Base-by-base conservation (phyloP, 2,329 filamentous ascomycete genomes). In the Aureobasidium sp. region DNA sequence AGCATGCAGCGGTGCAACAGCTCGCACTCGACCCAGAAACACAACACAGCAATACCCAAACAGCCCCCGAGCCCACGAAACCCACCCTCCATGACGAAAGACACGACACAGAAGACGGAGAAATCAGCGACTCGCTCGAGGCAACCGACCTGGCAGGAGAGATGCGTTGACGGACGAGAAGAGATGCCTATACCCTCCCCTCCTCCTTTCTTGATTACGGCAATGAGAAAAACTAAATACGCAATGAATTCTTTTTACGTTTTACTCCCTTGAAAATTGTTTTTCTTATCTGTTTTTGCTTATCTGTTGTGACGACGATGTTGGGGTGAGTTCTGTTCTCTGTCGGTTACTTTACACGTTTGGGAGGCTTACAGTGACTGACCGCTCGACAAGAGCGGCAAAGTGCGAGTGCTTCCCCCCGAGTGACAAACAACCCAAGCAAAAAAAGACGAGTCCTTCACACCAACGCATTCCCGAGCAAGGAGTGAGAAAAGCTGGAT, bases 71-170 rank as follows among this genome's bases (percentile, higher is more conserved):
- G 40, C 19, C 33, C 9, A 33, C 27, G n/a, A 17, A 17, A 21
- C 5, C 25, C 33, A 33, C n/a, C 11, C 9, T 10, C 8, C 25
- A 55, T 33, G 38, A 55, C 25, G 37, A 42, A 42, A 55, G 25
- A 55, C 51, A 55, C 38, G 51, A 55, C 17, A 43, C 51, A 43
- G 35, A 40, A 40, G 37, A 55, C 27, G 51, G 51, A 33, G 51
- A 55, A 33, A 21, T 43, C 8, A 27, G 51, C 19, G 25, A 43
- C 38, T 42, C 37, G 7, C 37, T 55, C 37, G 51, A 55, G 11
- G 33, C 51, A 17, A 35, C 37, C n/a, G 38, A 55, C 17, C 25
- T 55, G 27, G 51, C 51, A 43, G 51, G 51, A 25, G 51, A 55
- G 17, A 43, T 55, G 51, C 23, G 51, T 27, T 46, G 43, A 46